phyloP scores from a whole-genome alignment of 2,329 filamentous ascomycete species.

The Dryadomyces quercus-mongolicae region DNA sequence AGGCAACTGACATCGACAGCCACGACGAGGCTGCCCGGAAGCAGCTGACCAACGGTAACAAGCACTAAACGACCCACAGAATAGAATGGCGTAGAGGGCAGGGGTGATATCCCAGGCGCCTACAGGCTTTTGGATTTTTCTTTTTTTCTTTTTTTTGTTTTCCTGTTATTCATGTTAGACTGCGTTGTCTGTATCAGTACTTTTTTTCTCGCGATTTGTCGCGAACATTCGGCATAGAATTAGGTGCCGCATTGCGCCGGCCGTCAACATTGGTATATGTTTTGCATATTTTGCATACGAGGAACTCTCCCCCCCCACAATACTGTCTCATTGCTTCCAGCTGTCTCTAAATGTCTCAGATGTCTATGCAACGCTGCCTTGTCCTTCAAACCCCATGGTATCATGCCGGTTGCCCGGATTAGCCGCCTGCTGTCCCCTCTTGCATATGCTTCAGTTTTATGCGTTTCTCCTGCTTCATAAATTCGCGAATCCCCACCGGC shows the following conservation, averaged over 20 bases:
- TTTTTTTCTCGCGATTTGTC: neutral
- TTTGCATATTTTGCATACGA: too few species aligned
- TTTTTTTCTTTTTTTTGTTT: neutral
- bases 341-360: neutral
- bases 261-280: neutral
- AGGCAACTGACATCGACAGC: slow-evolving; percentile 86
- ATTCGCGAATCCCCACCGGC: slow-evolving; percentile 86
- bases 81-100: neutral
- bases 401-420: slow-evolving; percentile 7
- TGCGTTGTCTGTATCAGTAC: neutral
- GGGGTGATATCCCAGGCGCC: neutral
- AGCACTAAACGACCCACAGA: neutral
- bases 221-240: neutral
- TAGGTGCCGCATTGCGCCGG: neutral
- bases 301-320: too few species aligned
- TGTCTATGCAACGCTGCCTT: neutral
- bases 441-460: slow-evolving; percentile 62
- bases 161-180: neutral
- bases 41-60: slow-evolving; percentile 15
- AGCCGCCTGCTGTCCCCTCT: slow-evolving; percentile 38
- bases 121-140: neutral
- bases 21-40: slow-evolving; percentile 61
- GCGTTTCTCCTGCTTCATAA: slow-evolving; percentile 94
- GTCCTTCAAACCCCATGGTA: neutral
- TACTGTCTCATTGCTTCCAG: too few species aligned